Conservation (phyloP, 306 rosid genomes). For the Casuarina cunninghamiana region DNA sequence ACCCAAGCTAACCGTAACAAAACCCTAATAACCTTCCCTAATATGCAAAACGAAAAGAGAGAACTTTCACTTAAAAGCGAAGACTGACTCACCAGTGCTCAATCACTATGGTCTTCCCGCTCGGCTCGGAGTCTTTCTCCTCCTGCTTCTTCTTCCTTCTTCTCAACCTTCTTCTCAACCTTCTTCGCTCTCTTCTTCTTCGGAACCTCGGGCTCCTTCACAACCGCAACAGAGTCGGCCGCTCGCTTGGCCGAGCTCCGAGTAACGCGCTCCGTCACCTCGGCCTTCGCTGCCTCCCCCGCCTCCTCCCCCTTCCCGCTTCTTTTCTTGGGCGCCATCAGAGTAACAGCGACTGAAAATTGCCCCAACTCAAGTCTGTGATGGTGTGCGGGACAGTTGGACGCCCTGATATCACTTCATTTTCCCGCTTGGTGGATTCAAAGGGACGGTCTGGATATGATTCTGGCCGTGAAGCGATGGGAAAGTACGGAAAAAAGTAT, state of each 20-base stretch:
- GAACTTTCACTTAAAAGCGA: not conserved
- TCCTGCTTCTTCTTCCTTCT: conserved; percentile 3
- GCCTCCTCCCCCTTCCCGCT: conserved; percentile 13
- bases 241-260: conserved; percentile 30
- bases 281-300: conserved; percentile 21
- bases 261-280: conserved; percentile 26
- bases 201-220: not conserved
- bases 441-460: conserved; percentile 28
- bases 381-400: conserved; percentile 4
- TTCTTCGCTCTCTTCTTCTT: conserved; percentile 17
- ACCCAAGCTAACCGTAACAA: not conserved
- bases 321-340: conserved; percentile 52
- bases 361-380: too few species aligned
- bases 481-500: too few species aligned
- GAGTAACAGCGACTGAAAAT: not conserved
- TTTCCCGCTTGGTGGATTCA: conserved; percentile 38
- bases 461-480: not conserved
- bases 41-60: not conserved
- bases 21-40: not conserved
- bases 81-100: conserved; percentile 49
- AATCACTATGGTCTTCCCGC: conserved; percentile 36
- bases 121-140: not conserved
- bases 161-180: conserved; percentile 6
- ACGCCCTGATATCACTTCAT: not conserved
- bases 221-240: not conserved